Base-by-base conservation (phyloP, 1,284 basidiomycete species). In the Naganishia cerealis region DNA sequence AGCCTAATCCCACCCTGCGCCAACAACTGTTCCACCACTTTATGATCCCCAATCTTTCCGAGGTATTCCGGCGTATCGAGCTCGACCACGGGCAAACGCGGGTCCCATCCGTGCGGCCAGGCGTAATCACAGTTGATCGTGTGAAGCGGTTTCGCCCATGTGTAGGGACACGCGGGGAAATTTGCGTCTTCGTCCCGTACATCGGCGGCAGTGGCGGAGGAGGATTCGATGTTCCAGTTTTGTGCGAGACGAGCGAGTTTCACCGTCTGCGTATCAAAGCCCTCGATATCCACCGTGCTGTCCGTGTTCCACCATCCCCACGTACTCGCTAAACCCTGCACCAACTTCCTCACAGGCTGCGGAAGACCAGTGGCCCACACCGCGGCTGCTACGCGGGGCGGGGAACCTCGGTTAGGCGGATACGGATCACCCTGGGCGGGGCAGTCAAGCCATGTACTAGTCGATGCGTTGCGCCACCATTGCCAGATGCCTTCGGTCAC, bases 1-100 rank as follows among this genome's bases (percentile, higher is more conserved):
- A 94, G 85, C 16, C 92, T 84, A 43, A 94, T 80, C 0, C 92
- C 93, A 1, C 83, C 92, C 82, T 88, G 88, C 0, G 91, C 89
- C 57, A 96, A 81, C 72, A 94, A 78, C 79, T 86, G 87, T 83
- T 95, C 92, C 2, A 96, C 75, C 48, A 92, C 81, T 85, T 88
- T 88, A 69, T 85, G 81, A 50, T 86, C 80, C 65, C 82, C 81
- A 72, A 94, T 87, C 29, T 81, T 80, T 1, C 89, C 91, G 0
- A 88, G 81, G 75, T 96, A 96, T 71, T 87, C 83, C 0, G 90
- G 87, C 26, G 90, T 92, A 78, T 94, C 90, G n/a, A 96, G 85
- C 79, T 95, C 90, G 40, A 90, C 84, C 69, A 86, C 83, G 0
- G 80, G 75, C 39, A 71, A 69, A 61, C 65, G 71, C 0, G 76